phyloP scores from a whole-genome alignment of 2,329 filamentous ascomycete species.

The Fusarium equiseti region DNA sequence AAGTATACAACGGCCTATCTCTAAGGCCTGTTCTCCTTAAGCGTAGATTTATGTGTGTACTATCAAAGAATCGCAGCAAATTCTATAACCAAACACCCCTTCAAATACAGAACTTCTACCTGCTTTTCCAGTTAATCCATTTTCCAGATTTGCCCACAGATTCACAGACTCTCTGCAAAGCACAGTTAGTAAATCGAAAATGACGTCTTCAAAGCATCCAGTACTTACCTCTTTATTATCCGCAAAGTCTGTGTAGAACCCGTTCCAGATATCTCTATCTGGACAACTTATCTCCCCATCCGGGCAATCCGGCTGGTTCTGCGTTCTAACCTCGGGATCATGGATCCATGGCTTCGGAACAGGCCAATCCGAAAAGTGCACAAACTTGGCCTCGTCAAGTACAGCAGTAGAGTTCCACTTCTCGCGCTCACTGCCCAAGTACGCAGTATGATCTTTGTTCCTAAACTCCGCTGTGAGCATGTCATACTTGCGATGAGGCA shows the following conservation, averaged over 20 bases:
- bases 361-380: constrained; percentile 81
- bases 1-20: background rate
- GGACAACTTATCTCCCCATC: constrained; percentile 2
- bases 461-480: constrained; percentile 74
- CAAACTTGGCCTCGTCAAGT: constrained; percentile 71
- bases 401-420: constrained; percentile 68
- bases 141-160: constrained; percentile 8
- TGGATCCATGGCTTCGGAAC: constrained; percentile 69
- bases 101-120: background rate
- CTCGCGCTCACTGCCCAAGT: constrained; percentile 58
- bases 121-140: constrained; percentile 23
- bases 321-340: background rate
- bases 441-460: constrained; percentile 60
- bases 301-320: constrained; percentile 17
- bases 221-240: constrained; percentile 23
- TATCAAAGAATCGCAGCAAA: background rate
- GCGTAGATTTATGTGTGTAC: background rate
- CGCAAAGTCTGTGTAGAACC: constrained; percentile 32
- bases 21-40: background rate
- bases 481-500: constrained; percentile 74
- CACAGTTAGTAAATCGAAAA: background rate
- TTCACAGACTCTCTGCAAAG: constrained; percentile 23
- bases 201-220: rapidly evolving
- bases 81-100: too few relatives aligned
- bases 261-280: constrained; percentile 34